Base-by-base conservation (phyloP, 805 yeast genomes). In the Wickerhamomyces canadensis region DNA sequence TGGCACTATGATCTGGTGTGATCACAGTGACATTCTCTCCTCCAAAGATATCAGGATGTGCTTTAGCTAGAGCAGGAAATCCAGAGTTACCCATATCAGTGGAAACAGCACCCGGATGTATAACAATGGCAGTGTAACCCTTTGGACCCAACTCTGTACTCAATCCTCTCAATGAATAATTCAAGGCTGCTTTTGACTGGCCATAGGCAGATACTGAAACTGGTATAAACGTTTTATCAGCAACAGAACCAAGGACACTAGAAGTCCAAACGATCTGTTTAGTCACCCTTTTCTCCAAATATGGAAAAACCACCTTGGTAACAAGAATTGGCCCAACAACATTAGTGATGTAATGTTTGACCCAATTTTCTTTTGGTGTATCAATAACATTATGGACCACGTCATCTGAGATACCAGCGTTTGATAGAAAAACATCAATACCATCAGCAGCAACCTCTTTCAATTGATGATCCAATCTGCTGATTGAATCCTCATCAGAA, bases 91-190 rank as follows among this genome's bases (percentile, higher is more conserved):
- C 55, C 59, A 57, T 50, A 33, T 65, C 68, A 27, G 63, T 60
- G 16, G 37, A 21, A n/a, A 66, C 68, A 12, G 54, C 32, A 32
- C 72, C 70, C 1, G 72, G 72, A 36, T 61, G 64, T 10, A 62
- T 25, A 12, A 62, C 44, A n/a, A 61, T 42, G 21, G 57, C 48
- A 12, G 45, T 55, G 38, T 54, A 60, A 1, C 52, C 58, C 26
- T 58, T 53, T 1, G 31, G 27, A 12, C 37, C 40, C 24, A 54
- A 35, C 35, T 64, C 67, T 23, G 17, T 13, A 27, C 58, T 43
- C 27, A 65, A 26, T 16, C 54, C 52, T 28, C 43, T 52, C 11
- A 48, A 48, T 13, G 57, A 41, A 45, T 49, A 58, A 51, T 65
- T 63, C 40, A 64, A 42, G 1, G 64, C 70, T 10, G 67, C 63